A percentile compares a stretch with the other conserved stretches of the same genome.
Conservation (phyloP, 108 stramenopile species). For the Conticribra weissflogii region DNA sequence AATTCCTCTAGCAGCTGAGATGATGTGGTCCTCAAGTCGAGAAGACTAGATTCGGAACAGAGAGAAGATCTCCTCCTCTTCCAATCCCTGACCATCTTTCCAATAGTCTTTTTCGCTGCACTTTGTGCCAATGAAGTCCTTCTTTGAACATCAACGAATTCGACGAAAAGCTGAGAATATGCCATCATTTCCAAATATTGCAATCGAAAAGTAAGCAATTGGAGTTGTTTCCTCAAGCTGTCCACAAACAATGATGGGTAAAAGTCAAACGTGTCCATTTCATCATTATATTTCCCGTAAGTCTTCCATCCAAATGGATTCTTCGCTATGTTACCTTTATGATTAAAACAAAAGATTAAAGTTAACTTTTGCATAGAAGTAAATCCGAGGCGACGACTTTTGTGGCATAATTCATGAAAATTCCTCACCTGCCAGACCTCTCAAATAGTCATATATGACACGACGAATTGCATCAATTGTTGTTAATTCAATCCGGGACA, state of each 20-base stretch:
- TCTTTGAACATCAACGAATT: constrained; percentile 10
- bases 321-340: constrained; percentile 12
- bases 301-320: constrained; percentile 7
- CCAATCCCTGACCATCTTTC: constrained; percentile 9
- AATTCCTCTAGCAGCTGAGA: too few species aligned
- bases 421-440: constrained; percentile 23
- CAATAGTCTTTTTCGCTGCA: not conserved
- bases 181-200: constrained; percentile 34
- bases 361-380: too few species aligned
- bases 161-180: constrained; percentile 23
- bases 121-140: not conserved
- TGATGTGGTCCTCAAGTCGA: too few species aligned
- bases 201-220: constrained; percentile 6
- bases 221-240: not conserved
- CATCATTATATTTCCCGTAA: constrained; percentile 7
- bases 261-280: constrained; percentile 1
- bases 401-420: too few species aligned
- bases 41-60: too few species aligned
- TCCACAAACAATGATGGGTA: not conserved
- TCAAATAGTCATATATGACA: not conserved
- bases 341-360: too few species aligned
- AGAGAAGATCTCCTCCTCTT: constrained; percentile 6
- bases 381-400: too few species aligned
- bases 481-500: not conserved
- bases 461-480: not conserved